Evolutionary conservation across 129 eudicot species (phyloP).

Genomic region (Smallanthus sonchifolius): DNA sequence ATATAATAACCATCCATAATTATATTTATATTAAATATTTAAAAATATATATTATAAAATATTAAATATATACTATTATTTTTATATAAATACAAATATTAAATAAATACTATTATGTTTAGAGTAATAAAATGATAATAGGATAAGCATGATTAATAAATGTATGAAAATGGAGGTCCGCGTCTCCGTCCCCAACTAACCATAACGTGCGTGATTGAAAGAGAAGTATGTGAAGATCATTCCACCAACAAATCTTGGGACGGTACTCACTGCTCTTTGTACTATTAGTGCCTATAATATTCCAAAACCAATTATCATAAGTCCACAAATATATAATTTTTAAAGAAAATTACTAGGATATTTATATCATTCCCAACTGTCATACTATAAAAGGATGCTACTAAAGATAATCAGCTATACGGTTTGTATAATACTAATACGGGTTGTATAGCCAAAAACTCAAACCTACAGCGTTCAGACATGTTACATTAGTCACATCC

Average conservation of each 20-base stretch:
- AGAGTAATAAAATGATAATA: background rate
- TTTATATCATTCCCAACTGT: background rate
- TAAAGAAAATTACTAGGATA: background rate
- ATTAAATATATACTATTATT: too few species aligned
- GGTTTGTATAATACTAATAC: too few species aligned
- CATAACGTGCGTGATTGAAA: conserved; percentile 31
- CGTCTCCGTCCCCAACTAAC: conserved; percentile 22
- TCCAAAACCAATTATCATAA: background rate
- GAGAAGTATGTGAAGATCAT: conserved; percentile 12
- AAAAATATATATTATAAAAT: too few species aligned
- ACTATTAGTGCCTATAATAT: background rate
- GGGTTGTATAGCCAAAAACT: too few species aligned
- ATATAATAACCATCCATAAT: too few species aligned
- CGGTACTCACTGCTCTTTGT: background rate
- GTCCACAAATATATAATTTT: background rate
- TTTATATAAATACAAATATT: too few species aligned
- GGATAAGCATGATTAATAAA: conserved; percentile 8
- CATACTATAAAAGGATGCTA: too few species aligned
- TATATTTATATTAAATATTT: too few species aligned
- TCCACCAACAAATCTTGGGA: conserved; percentile 26
- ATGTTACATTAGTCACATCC: too few species aligned
- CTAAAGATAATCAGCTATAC: too few species aligned
- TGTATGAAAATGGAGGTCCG: conserved; percentile 16
- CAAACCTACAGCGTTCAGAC: too few species aligned
- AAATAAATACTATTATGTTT: background rate